Conservation (phyloP, 805 yeast species). For the Lachancea fermentati region DNA sequence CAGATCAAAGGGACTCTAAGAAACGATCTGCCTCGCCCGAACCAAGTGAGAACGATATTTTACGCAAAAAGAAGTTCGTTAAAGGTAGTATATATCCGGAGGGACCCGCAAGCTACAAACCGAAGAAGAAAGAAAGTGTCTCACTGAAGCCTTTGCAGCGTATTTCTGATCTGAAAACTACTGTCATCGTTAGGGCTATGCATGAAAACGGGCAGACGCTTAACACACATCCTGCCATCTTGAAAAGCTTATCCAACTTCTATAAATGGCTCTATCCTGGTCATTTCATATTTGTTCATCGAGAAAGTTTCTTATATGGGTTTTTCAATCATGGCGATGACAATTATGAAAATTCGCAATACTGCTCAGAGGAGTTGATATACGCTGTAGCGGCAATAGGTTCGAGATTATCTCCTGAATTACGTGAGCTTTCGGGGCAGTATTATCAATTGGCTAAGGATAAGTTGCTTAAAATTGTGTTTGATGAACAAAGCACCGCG, state of each 20-base stretch:
- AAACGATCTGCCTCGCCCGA: not conserved
- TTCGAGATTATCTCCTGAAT: conserved; percentile 41
- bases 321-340: conserved; percentile 51
- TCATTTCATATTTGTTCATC: conserved; percentile 53
- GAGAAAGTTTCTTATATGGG: conserved; percentile 57
- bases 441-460: conserved; percentile 46
- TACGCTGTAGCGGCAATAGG: conserved; percentile 58
- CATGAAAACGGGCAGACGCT: conserved; percentile 15
- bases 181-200: conserved; percentile 26
- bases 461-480: conserved; percentile 35
- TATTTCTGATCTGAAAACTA: conserved; percentile 31
- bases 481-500: conserved; percentile 34
- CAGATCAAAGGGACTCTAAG: not conserved
- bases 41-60: conserved; percentile 3
- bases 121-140: conserved; percentile 7
- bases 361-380: conserved; percentile 51
- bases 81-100: conserved; percentile 33
- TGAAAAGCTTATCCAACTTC: conserved; percentile 34
- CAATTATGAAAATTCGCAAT: conserved; percentile 36
- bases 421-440: conserved; percentile 37
- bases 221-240: conserved; percentile 27
- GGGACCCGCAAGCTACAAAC: conserved; percentile 27
- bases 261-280: conserved; percentile 66
- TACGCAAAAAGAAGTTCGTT: conserved; percentile 19
- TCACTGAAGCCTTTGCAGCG: conserved; percentile 17